These are phyloP conservation scores for Gracilaria gracilis DNA, from an alignment of 23 red algal species.

Conservation along the genomic window DNA sequence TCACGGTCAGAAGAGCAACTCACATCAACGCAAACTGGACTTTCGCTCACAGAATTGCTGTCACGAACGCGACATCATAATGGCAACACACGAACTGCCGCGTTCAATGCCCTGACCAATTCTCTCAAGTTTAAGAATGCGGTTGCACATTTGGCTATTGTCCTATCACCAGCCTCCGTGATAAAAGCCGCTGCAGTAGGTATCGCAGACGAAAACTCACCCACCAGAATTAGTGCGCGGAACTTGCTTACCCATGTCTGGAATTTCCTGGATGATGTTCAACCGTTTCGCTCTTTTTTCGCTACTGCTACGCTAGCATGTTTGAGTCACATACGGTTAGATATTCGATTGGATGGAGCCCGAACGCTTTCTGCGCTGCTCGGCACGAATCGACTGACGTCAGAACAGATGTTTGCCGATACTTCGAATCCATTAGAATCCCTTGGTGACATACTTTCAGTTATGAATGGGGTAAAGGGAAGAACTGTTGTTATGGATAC, in stretches of 20 bases:
- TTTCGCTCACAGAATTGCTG: conserved; percentile 17
- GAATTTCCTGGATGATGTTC: neutral
- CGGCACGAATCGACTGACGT: neutral
- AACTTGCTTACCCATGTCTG: conserved; percentile 8
- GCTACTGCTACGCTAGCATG: conserved; percentile 5
- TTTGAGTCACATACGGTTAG: conserved; percentile 31
- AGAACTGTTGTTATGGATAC: conserved; percentile 8
- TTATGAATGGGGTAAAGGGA: conserved; percentile 7
- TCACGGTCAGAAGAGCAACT: conserved; percentile 18
- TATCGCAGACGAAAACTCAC: conserved; percentile 4
- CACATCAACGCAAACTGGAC: conserved; percentile 17
- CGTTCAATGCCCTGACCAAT: conserved; percentile 28
- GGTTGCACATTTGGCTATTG: conserved; percentile 6
- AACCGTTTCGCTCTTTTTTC: conserved; percentile 28
- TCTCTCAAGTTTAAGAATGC: neutral
- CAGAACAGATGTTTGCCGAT: conserved; percentile 13
- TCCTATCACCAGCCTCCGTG: neutral
- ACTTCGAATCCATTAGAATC: conserved; percentile 31
- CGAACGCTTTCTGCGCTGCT: conserved; percentile 8
- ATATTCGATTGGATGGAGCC: conserved; percentile 27
- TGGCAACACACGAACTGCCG: conserved; percentile 22
- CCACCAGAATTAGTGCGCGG: neutral
- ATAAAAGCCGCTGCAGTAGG: conserved; percentile 11
- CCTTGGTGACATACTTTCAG: conserved; percentile 9
- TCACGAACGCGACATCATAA: conserved; percentile 37